Conservation (phyloP, 257 asterid genomes). For the Striga asiatica region DNA sequence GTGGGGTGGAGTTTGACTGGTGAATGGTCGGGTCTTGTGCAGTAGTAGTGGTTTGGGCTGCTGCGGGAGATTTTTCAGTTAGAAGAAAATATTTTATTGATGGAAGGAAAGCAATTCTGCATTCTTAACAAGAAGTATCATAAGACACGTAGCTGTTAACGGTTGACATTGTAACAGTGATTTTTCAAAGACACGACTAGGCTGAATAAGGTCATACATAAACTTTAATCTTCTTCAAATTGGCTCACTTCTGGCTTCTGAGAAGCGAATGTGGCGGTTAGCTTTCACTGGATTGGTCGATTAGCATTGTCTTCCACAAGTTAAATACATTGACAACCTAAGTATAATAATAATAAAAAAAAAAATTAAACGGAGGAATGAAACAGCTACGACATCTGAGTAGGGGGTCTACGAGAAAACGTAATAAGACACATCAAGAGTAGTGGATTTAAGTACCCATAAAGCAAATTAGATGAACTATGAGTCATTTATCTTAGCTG, state of each 20-base stretch:
- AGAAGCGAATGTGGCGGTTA: not conserved
- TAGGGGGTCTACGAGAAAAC: no score
- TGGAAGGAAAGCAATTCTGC: not conserved
- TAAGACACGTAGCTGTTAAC: not conserved
- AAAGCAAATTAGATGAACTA: not conserved
- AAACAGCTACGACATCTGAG: not conserved
- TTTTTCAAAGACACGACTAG: not conserved
- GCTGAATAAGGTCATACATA: not conserved
- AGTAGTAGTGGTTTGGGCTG: no score
- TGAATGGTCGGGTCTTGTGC: not conserved
- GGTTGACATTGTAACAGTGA: not conserved
- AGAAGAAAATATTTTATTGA: not conserved
- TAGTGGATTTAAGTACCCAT: not conserved
- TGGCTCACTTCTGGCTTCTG: not conserved
- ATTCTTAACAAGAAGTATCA: not conserved
- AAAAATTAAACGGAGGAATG: not conserved
- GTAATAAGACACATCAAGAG: no score
- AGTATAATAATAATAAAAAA: not conserved
- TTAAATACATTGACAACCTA: not conserved
- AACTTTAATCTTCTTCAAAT: not conserved
- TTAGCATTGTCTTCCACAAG: not conserved
- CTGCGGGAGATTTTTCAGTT: slow-evolving; percentile 18
- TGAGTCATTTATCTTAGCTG: not conserved
- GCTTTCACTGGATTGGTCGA: not conserved
- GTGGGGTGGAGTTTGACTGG: not conserved